phyloP scores from a whole-genome alignment of 108 stramenopile species.

The Aureococcus anophagefferens region DNA sequence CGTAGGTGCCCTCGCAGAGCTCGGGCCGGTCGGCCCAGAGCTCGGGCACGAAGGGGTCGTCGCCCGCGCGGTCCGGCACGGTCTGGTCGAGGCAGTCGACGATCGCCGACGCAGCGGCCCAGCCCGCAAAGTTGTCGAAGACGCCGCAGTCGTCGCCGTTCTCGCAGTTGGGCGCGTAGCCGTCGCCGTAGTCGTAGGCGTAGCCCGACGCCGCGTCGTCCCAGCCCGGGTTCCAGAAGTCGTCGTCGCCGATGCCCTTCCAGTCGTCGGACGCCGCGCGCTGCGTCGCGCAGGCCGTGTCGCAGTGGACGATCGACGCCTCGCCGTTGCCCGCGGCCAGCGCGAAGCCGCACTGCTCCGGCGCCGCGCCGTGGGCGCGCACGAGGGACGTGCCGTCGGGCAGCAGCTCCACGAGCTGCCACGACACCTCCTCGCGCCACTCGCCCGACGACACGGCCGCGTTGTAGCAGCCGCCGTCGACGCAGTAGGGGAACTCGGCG shows the following conservation, averaged over 20 bases:
- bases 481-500: conserved; percentile 28
- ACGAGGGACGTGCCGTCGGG: conserved; percentile 43
- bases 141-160: conserved; percentile 13
- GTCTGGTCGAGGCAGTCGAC: not conserved
- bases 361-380: conserved; percentile 56
- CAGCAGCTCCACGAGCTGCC: conserved; percentile 58
- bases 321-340: conserved; percentile 31
- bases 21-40: not conserved
- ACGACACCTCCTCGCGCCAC: conserved; percentile 80
- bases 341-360: conserved; percentile 48
- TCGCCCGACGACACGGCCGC: conserved; percentile 56
- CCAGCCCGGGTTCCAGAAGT: conserved; percentile 52
- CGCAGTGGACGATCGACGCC: not conserved
- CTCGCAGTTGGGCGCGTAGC: conserved; percentile 53
- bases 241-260: conserved; percentile 17
- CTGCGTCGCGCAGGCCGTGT: conserved; percentile 39
- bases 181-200: conserved; percentile 26
- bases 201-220: conserved; percentile 36
- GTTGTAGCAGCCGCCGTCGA: conserved; percentile 58
- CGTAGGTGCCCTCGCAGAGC: conserved; percentile 5
- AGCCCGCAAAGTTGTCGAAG: not conserved
- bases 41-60: not conserved
- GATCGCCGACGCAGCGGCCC: not conserved
- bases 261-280: conserved; percentile 40
- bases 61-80: not conserved